phyloP scores from a whole-genome alignment of 805 yeast species.

The Kodamaea neixiangensis region DNA sequence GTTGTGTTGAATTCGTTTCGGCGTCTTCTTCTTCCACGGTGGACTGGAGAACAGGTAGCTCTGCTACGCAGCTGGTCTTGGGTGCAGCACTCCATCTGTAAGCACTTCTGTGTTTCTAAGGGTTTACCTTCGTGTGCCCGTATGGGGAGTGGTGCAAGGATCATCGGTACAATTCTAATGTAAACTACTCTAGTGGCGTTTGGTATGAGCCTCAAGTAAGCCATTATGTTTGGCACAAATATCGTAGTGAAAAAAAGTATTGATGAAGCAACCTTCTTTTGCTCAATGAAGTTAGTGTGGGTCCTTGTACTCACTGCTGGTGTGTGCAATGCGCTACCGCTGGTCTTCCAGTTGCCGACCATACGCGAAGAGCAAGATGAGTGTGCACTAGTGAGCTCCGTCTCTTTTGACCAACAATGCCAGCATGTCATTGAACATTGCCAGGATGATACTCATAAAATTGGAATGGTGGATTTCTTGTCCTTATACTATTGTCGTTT shows the following conservation, averaged over 20 bases:
- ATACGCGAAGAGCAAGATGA: neutral
- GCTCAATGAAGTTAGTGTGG: slow-evolving; percentile 1
- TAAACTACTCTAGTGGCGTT: neutral
- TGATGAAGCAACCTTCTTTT: neutral
- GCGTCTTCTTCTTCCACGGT: slow-evolving; percentile 35
- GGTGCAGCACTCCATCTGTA: slow-evolving; percentile 70
- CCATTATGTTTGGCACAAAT: neutral
- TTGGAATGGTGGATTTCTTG: slow-evolving; percentile 43
- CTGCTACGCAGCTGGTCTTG: slow-evolving; percentile 53
- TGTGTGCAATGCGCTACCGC: neutral
- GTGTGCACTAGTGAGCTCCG: slow-evolving; percentile 9
- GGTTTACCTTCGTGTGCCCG: slow-evolving; percentile 78
- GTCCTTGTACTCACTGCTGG: neutral
- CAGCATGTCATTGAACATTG: slow-evolving; percentile 37
- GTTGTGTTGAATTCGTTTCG: slow-evolving; percentile 36
- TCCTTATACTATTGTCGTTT: slow-evolving; percentile 32
- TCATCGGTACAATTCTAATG: slow-evolving; percentile 46
- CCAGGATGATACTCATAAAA: slow-evolving; percentile 23
- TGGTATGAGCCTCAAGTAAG: neutral
- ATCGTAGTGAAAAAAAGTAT: neutral
- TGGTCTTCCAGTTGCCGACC: neutral
- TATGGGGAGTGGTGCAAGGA: slow-evolving; percentile 71
- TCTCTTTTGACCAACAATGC: slow-evolving; percentile 25
- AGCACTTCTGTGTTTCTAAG: slow-evolving; percentile 52
- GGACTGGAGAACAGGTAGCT: slow-evolving; percentile 59